These are phyloP conservation scores for Globisporangium paddicum DNA, from an alignment of 352 stramenopile genomes.

Conservation along the genomic window DNA sequence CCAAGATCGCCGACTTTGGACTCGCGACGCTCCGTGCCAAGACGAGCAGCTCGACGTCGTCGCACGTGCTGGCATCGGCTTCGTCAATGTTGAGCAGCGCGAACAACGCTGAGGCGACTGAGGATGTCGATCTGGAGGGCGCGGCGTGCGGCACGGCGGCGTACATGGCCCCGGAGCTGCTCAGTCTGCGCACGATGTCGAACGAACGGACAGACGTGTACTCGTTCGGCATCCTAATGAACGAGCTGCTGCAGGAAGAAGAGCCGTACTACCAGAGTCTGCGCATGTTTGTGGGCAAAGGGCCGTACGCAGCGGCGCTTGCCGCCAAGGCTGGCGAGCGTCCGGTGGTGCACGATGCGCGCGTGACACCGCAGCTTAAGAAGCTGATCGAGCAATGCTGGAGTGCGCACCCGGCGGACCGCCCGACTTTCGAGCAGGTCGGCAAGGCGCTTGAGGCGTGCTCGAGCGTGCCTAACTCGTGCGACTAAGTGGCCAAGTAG, in stretches of 20 bases:
- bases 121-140: slow-evolving; percentile 20
- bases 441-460: not conserved
- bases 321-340: not conserved
- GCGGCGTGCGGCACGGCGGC: slow-evolving; percentile 36
- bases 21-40: slow-evolving; percentile 15
- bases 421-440: not conserved
- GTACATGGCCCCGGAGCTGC: slow-evolving; percentile 49
- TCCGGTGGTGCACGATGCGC: not conserved
- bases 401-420: not conserved
- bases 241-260: slow-evolving; percentile 39
- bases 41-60: not conserved
- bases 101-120: slow-evolving; percentile 1
- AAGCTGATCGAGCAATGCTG: not conserved
- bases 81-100: not conserved
- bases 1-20: slow-evolving; percentile 84
- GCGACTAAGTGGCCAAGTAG: no score
- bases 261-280: slow-evolving; percentile 21
- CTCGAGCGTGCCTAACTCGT: not conserved
- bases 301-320: not conserved
- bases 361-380: not conserved
- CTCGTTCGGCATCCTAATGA: slow-evolving; percentile 36
- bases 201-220: slow-evolving; percentile 39
- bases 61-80: not conserved
- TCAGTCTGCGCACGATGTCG: slow-evolving; percentile 15
- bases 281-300: not conserved